Evolutionary conservation across 306 rosid species (phyloP), one percentile per base, ranked within the genome.

Genomic region (Fragaria vesca): DNA sequence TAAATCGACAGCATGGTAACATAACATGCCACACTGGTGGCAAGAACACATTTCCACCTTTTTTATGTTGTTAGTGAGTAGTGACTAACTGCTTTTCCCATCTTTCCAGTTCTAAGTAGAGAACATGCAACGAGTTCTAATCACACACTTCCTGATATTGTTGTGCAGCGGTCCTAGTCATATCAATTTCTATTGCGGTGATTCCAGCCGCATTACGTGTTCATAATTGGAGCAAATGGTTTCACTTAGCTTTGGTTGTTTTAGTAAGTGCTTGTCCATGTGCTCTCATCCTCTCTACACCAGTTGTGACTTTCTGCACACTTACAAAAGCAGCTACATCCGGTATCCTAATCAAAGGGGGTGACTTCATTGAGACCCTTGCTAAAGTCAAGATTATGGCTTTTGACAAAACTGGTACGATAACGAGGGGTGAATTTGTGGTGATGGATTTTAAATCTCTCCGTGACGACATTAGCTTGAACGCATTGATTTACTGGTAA

Each of bases 261-360:
- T 77, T 96, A 67, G 98, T 96, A 38, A 96, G 98, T 73, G 99
- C 97, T 3, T 96, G 98, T 18, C 99, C 99, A 2, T 96, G 99
- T 70, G 89, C 97, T 54, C 97, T 96, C 69, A 72, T 96, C 61
- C 98, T 96, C 68, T 96, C 99, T 21, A 91, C 99, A 0, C 99
- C 99, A 13, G 93, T 93, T 69, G 99, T 97, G 38, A 93, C 99
- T 13, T 96, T 93, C 75, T 96, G 98, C 83, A 93, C 99, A n/a
- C 93, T 88, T 74, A 86, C 98, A 2, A 90, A 82, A 84, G 99
- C 99, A 38, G 99, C 98, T 26, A 87, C 89, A 2, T 87, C 94
- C 2, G 98, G 99, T 60, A 90, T 96, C 69, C 86, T 96, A 58
- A 91, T 96, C 89, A 96, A 96, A 89, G 98, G 99, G 47, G 99